Percentiles rank a stretch among this genome's conserved stretches.
Conservation (phyloP, 768 basidiomycete genomes). For the Lentinula guzmanii region DNA sequence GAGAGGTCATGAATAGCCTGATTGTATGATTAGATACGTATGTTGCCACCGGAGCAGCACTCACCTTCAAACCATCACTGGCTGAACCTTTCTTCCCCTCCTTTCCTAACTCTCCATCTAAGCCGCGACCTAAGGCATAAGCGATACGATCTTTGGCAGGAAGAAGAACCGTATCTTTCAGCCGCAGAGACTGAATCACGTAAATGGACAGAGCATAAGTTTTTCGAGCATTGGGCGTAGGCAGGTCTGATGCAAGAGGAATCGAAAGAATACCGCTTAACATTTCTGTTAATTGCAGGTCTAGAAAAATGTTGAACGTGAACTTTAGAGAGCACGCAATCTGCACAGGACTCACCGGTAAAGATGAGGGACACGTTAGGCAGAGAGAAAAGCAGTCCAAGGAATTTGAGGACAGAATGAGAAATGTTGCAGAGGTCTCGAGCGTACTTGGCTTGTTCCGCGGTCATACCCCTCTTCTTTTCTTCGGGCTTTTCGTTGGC, state of each 20-base stretch:
- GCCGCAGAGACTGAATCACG: constrained; percentile 65
- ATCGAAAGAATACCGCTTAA: constrained; percentile 64
- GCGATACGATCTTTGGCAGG: constrained; percentile 65
- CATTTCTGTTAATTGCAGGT: constrained; percentile 51
- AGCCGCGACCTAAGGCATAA: constrained; percentile 65
- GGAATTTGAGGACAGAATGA: constrained; percentile 64
- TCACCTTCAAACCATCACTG: constrained; percentile 73
- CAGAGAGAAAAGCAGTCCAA: constrained; percentile 53
- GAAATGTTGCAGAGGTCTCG: constrained; percentile 72
- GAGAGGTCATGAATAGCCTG: constrained; percentile 73
- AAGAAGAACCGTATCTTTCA: constrained; percentile 54
- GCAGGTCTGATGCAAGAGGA: constrained; percentile 60
- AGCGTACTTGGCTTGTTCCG: constrained; percentile 72
- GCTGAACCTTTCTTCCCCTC: constrained; percentile 85
- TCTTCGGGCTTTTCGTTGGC: constrained; percentile 62
- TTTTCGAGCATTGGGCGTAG: constrained; percentile 82
- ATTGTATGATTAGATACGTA: constrained; percentile 8
- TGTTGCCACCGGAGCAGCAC: constrained; percentile 10
- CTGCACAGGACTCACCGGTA: constrained; percentile 35
- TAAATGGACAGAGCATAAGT: constrained; percentile 75
- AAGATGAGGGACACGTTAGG: constrained; percentile 59
- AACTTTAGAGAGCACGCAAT: neutral
- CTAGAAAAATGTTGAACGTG: constrained; percentile 27
- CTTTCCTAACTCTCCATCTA: constrained; percentile 81
- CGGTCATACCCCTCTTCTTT: constrained; percentile 68